Base-by-base conservation (phyloP, 140 eudicot species). In the Senecio squalidus region DNA sequence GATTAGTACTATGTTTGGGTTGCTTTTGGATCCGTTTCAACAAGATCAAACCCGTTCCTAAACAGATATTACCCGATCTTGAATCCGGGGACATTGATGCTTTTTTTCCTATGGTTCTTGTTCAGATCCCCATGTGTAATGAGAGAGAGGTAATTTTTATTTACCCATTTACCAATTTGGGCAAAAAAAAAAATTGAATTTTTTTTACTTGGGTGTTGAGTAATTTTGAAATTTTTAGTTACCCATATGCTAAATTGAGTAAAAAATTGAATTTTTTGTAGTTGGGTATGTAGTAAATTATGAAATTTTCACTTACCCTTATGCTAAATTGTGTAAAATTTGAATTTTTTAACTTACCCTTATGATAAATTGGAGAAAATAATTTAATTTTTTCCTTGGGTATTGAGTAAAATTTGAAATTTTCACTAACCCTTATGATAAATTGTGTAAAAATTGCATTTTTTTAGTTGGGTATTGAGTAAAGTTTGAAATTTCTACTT, bases 81-180 rank as follows among this genome's bases (percentile, higher is more conserved):
- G 97, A 85, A 74, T 61, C 79, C 33, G 94, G 93, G 9, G 82
- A 74, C n/a, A n/a, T n/a, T 62, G 75, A 57, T 63, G 93, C 76
- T 5, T 85, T 76, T 56, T 89, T 74, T 63, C 97, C 97, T 4
- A 89, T 89, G 97, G 97, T 89, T 53, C 83, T 89, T 58, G 95
- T 89, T 50, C 97, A 89, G 71, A 85, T 89, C 68, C 95, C 97
- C 25, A 89, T 82, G 97, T 89, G 95, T 76, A 89, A 89, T 69
- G 97, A 89, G 73, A 79, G 65, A 58, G 95, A 89, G 95, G 97
- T 89, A 70, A 56, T 11, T 26, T 58, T 50, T 0, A 49, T 23
- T 9, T 49, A 21, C 55, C 15, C 55, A 23, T 49, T 46, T 46
- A n/a, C n/a, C n/a, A n/a, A n/a, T n/a, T n/a, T n/a, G n/a, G n/a